A percentile compares a stretch with the other conserved stretches of the same genome.
These are phyloP conservation scores for Nemania sp. DNA, from an alignment of 2,329 filamentous ascomycete genomes.

Conservation along the genomic window DNA sequence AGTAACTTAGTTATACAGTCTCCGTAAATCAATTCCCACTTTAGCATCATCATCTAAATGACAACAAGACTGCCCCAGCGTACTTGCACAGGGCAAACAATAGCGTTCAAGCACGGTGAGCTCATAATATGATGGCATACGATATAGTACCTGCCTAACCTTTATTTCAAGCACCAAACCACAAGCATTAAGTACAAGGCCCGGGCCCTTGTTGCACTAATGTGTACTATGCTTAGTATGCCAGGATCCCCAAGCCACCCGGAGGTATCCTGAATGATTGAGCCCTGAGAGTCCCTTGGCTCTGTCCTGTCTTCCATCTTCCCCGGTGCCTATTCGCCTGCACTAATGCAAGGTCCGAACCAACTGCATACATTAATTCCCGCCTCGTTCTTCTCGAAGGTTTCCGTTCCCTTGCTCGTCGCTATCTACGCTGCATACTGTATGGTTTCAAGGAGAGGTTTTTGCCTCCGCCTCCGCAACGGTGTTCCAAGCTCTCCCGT, in stretches of 20 bases:
- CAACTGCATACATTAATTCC: slow-evolving; percentile 29
- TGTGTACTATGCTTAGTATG: background rate
- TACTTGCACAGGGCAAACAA: background rate
- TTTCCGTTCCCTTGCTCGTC: slow-evolving; percentile 27
- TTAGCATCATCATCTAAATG: background rate
- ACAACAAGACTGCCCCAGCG: too few relatives aligned
- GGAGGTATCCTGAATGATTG: slow-evolving; percentile 20
- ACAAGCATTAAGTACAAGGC: background rate
- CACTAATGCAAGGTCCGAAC: slow-evolving; percentile 36
- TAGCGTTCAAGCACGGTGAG: slow-evolving; percentile 12
- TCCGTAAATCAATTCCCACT: slow-evolving; percentile 8
- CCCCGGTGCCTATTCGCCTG: slow-evolving; percentile 34
- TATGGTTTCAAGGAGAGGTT: slow-evolving; percentile 15
- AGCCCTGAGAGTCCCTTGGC: slow-evolving; percentile 16
- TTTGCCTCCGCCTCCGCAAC: background rate
- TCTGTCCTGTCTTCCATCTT: slow-evolving; percentile 30
- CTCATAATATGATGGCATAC: background rate
- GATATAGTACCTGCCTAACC: too few relatives aligned
- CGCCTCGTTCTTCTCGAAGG: slow-evolving; percentile 36
- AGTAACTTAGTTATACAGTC: background rate
- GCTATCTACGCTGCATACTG: slow-evolving; percentile 3
- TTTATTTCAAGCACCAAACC: too few relatives aligned
- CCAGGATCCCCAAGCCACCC: slow-evolving; percentile 23
- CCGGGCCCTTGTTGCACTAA: slow-evolving; percentile 3
- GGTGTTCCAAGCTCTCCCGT: background rate